Base-by-base conservation (phyloP, 768 basidiomycete species). In the Boletus tomentosulus region DNA sequence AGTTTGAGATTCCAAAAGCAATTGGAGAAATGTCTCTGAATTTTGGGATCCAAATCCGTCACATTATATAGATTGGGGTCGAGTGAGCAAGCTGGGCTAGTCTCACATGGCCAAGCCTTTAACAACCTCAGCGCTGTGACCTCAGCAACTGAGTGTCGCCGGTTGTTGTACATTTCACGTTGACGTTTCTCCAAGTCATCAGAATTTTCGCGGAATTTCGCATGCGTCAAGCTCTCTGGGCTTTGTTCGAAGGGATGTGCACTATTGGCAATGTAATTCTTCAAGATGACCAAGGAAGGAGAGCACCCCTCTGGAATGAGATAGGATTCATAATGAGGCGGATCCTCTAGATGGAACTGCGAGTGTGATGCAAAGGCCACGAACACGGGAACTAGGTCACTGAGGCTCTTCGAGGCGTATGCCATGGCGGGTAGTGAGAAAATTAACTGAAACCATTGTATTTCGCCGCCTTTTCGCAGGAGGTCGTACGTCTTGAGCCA, bases 401-500 rank as follows among this genome's bases (percentile, higher is more conserved):
- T 33, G 15, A 52, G 41, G 0, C 50, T 6, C 5, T 59, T 42
- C 9, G 63, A 67, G 8, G 50, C 43, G 50, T 69, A 74, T 30
- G 50, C 62, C 61, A 70, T 61, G 4, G 68, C 61, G 16, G 68
- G 58, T 19, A 73, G 57, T 8, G 61, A 60, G 33, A 73, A 73
- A 5, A 61, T 46, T 6, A 73, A 22, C 37, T 56, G 62, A 35
- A 50, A 65, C 41, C 51, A 56, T 39, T 62, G 37, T n/a, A 11
- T 6, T 13, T 37, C 53, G 7, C 38, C 9, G n/a, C 53, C 50
- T 25, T 19, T 12, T 46, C 64, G 66, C 45, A 62, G 64, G 10
- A 59, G 24, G 38, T 69, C 44, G 19, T 70, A 71, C 5, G 62
- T 41, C 13, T 64, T 55, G 37, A 73, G 48, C 59, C 67, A 72